Conservation (phyloP, 441 rosid species). For the Isatis lusitanica region DNA sequence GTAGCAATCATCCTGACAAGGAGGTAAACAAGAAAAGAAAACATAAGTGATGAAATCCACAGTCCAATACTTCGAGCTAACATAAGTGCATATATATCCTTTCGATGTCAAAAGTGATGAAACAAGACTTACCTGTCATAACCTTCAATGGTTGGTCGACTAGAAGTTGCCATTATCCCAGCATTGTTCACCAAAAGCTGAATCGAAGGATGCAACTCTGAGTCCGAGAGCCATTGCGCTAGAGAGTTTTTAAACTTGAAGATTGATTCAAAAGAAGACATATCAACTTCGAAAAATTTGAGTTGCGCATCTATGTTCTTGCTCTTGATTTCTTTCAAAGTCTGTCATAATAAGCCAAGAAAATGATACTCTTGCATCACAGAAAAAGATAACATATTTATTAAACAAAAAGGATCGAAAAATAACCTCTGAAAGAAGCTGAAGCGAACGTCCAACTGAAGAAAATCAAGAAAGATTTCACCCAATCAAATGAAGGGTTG, state of each 20-base stretch:
- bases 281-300: slow-evolving; percentile 61
- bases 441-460: slow-evolving; percentile 73
- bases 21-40: too few relatives aligned
- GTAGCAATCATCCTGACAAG: slow-evolving; percentile 75
- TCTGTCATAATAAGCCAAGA: slow-evolving; percentile 40
- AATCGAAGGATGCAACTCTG: slow-evolving; percentile 68
- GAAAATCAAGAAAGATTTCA: slow-evolving; percentile 16
- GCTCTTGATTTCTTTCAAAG: slow-evolving; percentile 46
- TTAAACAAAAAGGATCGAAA: not conserved
- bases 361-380: not conserved
- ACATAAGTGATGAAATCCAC: not conserved
- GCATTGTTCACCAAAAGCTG: slow-evolving; percentile 90
- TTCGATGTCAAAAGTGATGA: slow-evolving; percentile 2
- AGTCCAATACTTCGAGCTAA: not conserved
- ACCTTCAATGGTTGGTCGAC: slow-evolving; percentile 62
- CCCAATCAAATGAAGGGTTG: not conserved
- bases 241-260: slow-evolving; percentile 59
- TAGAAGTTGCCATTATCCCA: slow-evolving; percentile 76
- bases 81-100: too few relatives aligned
- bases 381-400: not conserved
- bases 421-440: slow-evolving; percentile 54
- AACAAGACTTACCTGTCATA: slow-evolving; percentile 56
- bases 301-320: slow-evolving; percentile 53
- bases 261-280: slow-evolving; percentile 66
- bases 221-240: slow-evolving; percentile 68